Evolutionary conservation across 495 filamentous ascomycete genomes (phyloP).

Genomic region (Chlorociboria aeruginascens): DNA sequence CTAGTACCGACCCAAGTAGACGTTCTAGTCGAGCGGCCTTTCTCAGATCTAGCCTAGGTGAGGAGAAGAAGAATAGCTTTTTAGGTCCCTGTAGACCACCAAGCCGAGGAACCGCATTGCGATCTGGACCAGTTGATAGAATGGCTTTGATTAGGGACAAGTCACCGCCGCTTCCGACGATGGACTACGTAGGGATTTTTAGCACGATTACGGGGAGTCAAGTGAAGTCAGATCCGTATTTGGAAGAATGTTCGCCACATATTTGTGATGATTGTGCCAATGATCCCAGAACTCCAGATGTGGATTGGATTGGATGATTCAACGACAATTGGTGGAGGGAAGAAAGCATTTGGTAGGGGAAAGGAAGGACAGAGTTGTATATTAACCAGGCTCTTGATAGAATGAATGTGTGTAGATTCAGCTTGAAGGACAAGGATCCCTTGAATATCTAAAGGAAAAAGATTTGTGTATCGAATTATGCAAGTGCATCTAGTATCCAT

Average conservation of each 20-base stretch:
- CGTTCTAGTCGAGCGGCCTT: too few relatives aligned
- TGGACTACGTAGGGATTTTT: slow-evolving; percentile 14
- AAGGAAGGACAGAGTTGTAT: too few relatives aligned
- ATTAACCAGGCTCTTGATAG: too few relatives aligned
- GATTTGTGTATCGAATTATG: too few relatives aligned
- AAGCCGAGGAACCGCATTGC: not conserved
- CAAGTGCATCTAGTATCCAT: too few relatives aligned
- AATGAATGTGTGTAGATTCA: too few relatives aligned
- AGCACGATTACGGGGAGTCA: not conserved
- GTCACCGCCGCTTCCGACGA: not conserved
- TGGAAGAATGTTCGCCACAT: not conserved
- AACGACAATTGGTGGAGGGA: too few relatives aligned
- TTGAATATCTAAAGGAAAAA: too few relatives aligned
- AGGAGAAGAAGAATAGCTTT: not conserved
- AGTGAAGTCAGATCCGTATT: not conserved
- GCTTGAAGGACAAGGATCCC: too few relatives aligned
- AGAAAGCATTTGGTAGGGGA: too few relatives aligned
- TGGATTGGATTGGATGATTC: slow-evolving; percentile 8
- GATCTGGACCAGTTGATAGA: not conserved
- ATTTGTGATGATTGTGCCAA: slow-evolving; percentile 9
- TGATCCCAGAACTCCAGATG: slow-evolving; percentile 1
- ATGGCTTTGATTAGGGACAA: not conserved
- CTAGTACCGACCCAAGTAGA: too few relatives aligned
- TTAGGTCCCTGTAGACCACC: not conserved
- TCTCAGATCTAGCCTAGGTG: not conserved